Evolutionary conservation across 495 filamentous ascomycete genomes (phyloP).

Genomic region (Hamigera avellanea): DNA sequence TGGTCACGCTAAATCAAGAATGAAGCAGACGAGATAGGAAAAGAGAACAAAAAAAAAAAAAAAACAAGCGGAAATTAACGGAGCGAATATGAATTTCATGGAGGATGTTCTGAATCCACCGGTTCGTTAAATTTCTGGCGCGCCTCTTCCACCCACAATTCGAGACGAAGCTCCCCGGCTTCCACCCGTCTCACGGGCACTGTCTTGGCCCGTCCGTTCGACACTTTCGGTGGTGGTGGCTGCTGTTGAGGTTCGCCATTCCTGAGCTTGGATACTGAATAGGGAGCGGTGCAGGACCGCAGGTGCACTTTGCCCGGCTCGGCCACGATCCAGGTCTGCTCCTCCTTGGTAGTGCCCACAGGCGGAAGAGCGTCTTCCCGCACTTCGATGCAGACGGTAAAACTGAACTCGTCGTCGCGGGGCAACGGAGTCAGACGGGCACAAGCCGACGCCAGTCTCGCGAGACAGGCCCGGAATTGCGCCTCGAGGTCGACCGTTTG

Average conservation of each 20-base stretch:
- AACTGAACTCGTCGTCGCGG: slow-evolving; percentile 58
- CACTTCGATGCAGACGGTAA: slow-evolving; percentile 79
- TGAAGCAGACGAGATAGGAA: slow-evolving; percentile 18
- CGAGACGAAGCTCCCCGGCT: slow-evolving; percentile 40
- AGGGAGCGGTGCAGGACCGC: slow-evolving; percentile 33
- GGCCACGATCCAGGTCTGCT: slow-evolving; percentile 42
- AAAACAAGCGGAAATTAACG: slow-evolving; percentile 4
- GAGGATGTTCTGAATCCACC: slow-evolving; percentile 31
- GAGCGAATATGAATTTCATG: slow-evolving; percentile 16
- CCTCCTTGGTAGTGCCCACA: slow-evolving; percentile 48
- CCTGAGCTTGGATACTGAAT: slow-evolving; percentile 31
- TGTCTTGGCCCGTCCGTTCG: slow-evolving; percentile 37
- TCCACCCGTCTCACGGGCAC: slow-evolving; percentile 43
- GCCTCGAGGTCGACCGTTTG: slow-evolving; percentile 53
- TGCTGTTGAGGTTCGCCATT: slow-evolving; percentile 24
- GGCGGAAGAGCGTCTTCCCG: slow-evolving; percentile 62
- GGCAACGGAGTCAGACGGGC: slow-evolving; percentile 55
- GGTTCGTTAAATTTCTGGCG: slow-evolving; percentile 42
- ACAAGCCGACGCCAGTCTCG: slow-evolving; percentile 39
- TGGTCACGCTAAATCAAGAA: slow-evolving; percentile 41
- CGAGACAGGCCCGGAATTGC: slow-evolving; percentile 53
- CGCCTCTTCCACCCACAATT: slow-evolving; percentile 46
- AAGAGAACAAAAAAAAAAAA: slow-evolving; percentile 11
- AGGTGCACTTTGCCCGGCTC: slow-evolving; percentile 38
- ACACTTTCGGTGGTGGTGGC: slow-evolving; percentile 22